Evolutionary conservation across 352 stramenopile species (phyloP).

Genomic region (Discostella stelligera): DNA sequence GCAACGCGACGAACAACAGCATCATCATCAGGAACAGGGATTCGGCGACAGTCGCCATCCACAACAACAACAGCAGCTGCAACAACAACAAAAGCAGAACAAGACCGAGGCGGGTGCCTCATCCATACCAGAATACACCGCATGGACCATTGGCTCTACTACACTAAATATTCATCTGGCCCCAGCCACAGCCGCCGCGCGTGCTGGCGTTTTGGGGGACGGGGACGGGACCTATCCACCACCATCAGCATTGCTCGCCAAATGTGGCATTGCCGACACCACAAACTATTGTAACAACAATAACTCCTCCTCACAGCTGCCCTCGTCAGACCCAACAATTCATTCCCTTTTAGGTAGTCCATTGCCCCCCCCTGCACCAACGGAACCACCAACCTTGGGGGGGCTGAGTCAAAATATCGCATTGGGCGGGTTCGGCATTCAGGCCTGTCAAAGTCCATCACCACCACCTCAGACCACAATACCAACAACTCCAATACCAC

Average conservation of each 20-base stretch:
- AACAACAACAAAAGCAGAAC: neutral
- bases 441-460: neutral
- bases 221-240: neutral
- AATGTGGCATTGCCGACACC: neutral
- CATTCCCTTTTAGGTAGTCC: neutral
- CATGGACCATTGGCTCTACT: slow-evolving; percentile 51
- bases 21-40: neutral
- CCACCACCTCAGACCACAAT: neutral
- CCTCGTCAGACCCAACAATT: neutral
- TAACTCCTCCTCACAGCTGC: neutral
- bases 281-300: neutral
- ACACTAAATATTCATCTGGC: neutral
- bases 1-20: neutral
- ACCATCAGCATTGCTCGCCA: slow-evolving; percentile 1
- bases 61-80: slow-evolving; percentile 1
- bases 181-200: neutral
- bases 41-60: neutral
- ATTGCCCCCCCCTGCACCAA: neutral
- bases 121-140: slow-evolving; percentile 19
- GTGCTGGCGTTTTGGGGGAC: neutral
- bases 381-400: slow-evolving; percentile 14
- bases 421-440: neutral
- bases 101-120: neutral
- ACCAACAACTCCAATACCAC: neutral
- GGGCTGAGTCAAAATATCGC: slow-evolving; percentile 20